Evolutionary conservation across 805 yeast genomes (phyloP), one percentile per base, ranked within the genome.

Genomic region (Saccharomycopsis malanga): DNA sequence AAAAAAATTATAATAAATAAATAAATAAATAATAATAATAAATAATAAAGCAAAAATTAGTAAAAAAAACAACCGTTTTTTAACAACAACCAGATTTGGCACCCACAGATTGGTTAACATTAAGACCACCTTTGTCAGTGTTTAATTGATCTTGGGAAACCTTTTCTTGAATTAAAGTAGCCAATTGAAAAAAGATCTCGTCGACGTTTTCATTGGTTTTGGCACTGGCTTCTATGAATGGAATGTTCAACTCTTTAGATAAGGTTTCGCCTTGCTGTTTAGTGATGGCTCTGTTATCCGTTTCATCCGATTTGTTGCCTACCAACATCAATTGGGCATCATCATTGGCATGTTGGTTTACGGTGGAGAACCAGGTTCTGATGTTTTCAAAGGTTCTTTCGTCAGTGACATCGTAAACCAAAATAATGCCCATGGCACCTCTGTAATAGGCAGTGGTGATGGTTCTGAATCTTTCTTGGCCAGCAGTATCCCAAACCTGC

Each of bases 401-500:
- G 61, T 85, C 93, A 17, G 88, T 80, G 41, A 84, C 91, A 63
- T 85, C 94, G 62, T 84, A 85, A 32, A 85, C 88, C 59, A 85
- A 73, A 43, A 84, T 81, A 58, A 85, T 84, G 54, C 94, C 94
- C 81, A 83, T 81, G 49, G 94, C 93, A 49, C 94, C 94, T 65
- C 94, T 78, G 67, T 85, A 91, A 71, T 91, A 91, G 14, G 96
- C 87, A 12, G 96, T 86, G 10, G 98, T 93, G 69, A 91, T 91
- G 44, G 98, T 93, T 70, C 98, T 82, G 72, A 93, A 93, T 59
- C 98, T 75, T 68, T 93, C 98, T 72, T 93, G 98, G 40, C 98
- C 98, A 10, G 98, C 98, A 48, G 98, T 93, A 65, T 93, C 98
- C 98, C 98, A 93, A 63, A 93, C 91, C 71, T 93, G 98, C 62